These are phyloP conservation scores for Aspergillus chevalieri DNA, from an alignment of 2,329 filamentous ascomycete genomes.

Conservation along the genomic window DNA sequence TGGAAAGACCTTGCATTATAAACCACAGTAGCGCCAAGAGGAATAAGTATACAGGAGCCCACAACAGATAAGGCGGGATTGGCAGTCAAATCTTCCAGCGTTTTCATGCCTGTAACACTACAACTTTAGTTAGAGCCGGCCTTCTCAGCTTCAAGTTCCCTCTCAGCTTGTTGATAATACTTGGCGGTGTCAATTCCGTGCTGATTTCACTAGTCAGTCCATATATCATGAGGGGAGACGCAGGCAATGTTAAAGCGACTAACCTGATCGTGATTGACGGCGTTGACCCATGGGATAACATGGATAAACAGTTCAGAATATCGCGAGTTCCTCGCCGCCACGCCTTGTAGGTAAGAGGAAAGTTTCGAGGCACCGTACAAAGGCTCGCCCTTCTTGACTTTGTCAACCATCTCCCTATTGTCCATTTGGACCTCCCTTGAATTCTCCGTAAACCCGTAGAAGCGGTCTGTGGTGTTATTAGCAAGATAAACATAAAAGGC, in stretches of 20 bases:
- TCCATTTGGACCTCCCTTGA: conserved; percentile 87
- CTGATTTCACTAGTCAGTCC: conserved; percentile 39
- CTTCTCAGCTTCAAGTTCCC: conserved; percentile 77
- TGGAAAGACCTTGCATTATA: background rate
- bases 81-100: conserved; percentile 7
- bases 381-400: conserved; percentile 86
- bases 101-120: conserved; percentile 4
- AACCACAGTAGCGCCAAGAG: conserved; percentile 1
- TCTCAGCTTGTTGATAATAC: conserved; percentile 93
- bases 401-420: conserved; percentile 96
- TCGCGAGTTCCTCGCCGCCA: conserved; percentile 84
- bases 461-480: conserved; percentile 60
- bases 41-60: conserved; percentile 18
- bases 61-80: conserved; percentile 1
- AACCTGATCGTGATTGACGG: conserved; percentile 83
- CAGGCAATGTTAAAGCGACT: conserved; percentile 12
- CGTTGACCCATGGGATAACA: conserved; percentile 93
- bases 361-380: conserved; percentile 77
- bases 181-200: conserved; percentile 98
- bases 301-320: conserved; percentile 81
- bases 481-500: background rate
- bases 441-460: conserved; percentile 94
- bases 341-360: conserved; percentile 85
- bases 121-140: conserved; percentile 17
- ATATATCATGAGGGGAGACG: background rate